Evolutionary conservation across 192 early-diverging fungal genomes (phyloP), one percentile per base, ranked within the genome.

Genomic region (Coemansia sp.): DNA sequence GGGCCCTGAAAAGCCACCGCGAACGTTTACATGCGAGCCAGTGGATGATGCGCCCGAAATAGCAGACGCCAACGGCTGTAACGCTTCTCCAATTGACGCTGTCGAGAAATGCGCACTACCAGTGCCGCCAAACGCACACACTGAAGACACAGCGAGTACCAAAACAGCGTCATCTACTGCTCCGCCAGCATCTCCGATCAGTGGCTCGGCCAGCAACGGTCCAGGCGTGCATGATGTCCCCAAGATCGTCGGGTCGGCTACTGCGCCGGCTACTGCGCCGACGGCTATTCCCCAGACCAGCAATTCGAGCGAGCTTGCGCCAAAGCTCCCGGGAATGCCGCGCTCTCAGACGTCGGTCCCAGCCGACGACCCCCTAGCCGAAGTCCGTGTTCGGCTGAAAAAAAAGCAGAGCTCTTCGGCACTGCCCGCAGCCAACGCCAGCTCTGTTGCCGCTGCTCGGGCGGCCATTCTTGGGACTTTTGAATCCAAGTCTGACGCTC

Each of bases 401-500:
- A 78, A 68, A 40, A 78, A 78, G 50, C 63, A 78, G 62, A 78
- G 75, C 54, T 61, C 75, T 2, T 70, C 75, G 4, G 29, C 42
- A 36, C 53, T 78, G n/a, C 33, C 32, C 1, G 68, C 65, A 1
- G 27, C 57, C 10, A 43, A 36, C 15, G n/a, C 57, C n/a, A 21
- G 26, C 27, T 29, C 26, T 41, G 24, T 48, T 35, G 53, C n/a
- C 38, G 39, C 38, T 14, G 60, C 55, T 17, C 60, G 60, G 22
- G 61, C 52, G 21, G 61, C 62, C 36, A 48, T 56, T 39, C 55
- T 65, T 46, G 41, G 44, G 37, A 33, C 48, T 21, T 36, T 4
- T 12, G 52, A 53, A 44, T 18, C 18, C 50, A 74, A 68, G 15
- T 1, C 57, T 6, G 9, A 17, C 33, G 26, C 36, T 11, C 41